Percentiles rank a stretch among this genome's conserved stretches.
These are phyloP conservation scores for Trichosporon sp. DNA, from an alignment of 1,284 basidiomycete species.

Conservation along the genomic window DNA sequence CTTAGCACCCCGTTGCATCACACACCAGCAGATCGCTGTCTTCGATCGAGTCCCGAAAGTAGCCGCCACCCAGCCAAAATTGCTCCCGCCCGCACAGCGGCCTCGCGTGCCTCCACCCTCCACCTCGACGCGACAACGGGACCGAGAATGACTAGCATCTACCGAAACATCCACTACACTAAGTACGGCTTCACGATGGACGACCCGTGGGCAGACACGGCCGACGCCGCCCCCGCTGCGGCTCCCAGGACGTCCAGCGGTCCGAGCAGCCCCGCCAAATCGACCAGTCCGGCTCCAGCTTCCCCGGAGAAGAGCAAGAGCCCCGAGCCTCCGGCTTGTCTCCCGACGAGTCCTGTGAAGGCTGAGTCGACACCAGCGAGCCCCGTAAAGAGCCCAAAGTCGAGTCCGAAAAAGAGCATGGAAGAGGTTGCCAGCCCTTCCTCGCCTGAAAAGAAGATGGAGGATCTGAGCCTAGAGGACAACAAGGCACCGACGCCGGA, in stretches of 20 bases:
- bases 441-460: background rate
- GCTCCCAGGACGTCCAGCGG: background rate
- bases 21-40: background rate
- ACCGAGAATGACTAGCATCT: background rate
- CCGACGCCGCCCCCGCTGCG: background rate
- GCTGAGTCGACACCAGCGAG: slow-evolving; percentile 3
- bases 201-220: slow-evolving; percentile 28
- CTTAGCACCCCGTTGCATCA: background rate
- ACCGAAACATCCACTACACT: slow-evolving; percentile 5
- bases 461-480: background rate
- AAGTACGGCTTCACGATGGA: slow-evolving; percentile 16
- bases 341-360: background rate
- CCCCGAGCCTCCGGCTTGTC: background rate
- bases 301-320: background rate
- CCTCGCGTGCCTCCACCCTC: slow-evolving; percentile 13
- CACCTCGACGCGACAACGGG: slow-evolving; percentile 8
- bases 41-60: background rate
- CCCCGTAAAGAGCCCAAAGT: background rate
- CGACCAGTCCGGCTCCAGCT: background rate
- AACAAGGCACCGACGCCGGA: background rate
- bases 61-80: slow-evolving; percentile 5
- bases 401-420: background rate
- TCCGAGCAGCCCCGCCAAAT: background rate
- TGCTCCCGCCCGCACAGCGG: background rate
- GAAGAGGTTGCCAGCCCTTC: background rate